A percentile compares a stretch with the other conserved stretches of the same genome.
phyloP scores from a whole-genome alignment of 208 protist species.

The Naegleria fowleri region DNA sequence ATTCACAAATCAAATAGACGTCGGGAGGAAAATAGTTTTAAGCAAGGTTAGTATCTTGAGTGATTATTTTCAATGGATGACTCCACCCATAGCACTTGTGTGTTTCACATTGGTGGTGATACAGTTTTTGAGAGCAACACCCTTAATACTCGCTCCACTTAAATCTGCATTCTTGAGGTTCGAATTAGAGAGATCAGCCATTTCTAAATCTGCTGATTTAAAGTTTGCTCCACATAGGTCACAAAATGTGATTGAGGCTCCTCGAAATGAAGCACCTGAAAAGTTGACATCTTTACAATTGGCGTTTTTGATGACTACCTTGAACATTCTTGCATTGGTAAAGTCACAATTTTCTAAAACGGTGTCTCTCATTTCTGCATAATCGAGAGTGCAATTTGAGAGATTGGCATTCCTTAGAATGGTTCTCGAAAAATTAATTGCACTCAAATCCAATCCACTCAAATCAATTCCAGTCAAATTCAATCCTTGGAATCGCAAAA shows the following conservation, averaged over 20 bases:
- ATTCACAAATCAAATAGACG: too few species aligned
- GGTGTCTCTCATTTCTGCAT: neutral
- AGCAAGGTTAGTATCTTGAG: too few species aligned
- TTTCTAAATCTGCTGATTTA: neutral
- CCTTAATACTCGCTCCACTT: neutral
- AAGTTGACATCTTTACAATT: neutral
- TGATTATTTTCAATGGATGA: neutral
- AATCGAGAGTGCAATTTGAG: neutral
- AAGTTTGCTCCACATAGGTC: neutral
- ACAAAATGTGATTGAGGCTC: neutral
- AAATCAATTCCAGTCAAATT: slow-evolving; percentile 1
- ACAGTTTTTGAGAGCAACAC: neutral
- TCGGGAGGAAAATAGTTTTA: too few species aligned
- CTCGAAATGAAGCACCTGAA: neutral
- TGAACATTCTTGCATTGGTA: neutral
- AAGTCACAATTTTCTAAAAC: neutral
- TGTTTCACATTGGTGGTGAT: neutral
- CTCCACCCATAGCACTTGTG: slow-evolving; percentile 1
- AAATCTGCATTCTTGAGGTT: neutral
- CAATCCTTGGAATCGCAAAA: slow-evolving; percentile 8
- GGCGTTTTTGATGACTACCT: neutral
- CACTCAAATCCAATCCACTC: neutral
- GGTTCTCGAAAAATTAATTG: neutral
- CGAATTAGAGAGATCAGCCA: neutral
- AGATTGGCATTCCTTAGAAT: neutral